Evolutionary conservation across 2,329 filamentous ascomycete genomes (phyloP), one percentile per base, ranked within the genome.

Genomic region (Thelonectria discophora): DNA sequence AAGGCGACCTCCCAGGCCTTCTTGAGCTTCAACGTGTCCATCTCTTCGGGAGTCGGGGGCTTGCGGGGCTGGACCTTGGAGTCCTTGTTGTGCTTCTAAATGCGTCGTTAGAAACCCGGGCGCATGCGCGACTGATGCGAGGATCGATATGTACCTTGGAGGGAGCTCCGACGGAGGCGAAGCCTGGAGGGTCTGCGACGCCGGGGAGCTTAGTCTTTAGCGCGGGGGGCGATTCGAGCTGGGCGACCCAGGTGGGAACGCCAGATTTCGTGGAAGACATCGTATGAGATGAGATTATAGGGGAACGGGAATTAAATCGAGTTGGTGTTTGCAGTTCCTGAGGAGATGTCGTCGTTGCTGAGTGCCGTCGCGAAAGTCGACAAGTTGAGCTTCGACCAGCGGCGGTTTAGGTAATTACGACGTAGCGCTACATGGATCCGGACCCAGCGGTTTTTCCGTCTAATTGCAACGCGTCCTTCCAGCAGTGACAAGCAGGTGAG

Each of bases 1-100:
- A 99, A 87, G 43, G 95, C 94, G 46, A 99, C 87, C 79, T 99
- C 95, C 95, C 95, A 99, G 0, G 95, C 95, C 78, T 99, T 99
- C 81, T 99, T 99, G 72, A 99, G 82, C 83, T 98, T 98, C 65
- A 99, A 84, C 20, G 90, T 93, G 77, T 98, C 94, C 85, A 94
- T 97, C 79, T 98, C 94, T 72, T 91, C 91, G 68, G 89, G 78
- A 1, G 90, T 90, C 32, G 90, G 90, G 62, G 89, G 82, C 72
- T 90, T 88, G 69, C 90, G 88, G 60, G 76, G 83, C 67, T 82
- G 79, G 46, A 71, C 58, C 68, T 84, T 85, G 62, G 76, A 63
- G 58, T 84, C 81, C 64, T 84, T 85, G 27, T 82, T 81, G 69
- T 82, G 80, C 68, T 85, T 84, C 81, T 84, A 40, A 18, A 17